Evolutionary conservation across 257 asterid genomes (phyloP).

Genomic region (Rhazya stricta): DNA sequence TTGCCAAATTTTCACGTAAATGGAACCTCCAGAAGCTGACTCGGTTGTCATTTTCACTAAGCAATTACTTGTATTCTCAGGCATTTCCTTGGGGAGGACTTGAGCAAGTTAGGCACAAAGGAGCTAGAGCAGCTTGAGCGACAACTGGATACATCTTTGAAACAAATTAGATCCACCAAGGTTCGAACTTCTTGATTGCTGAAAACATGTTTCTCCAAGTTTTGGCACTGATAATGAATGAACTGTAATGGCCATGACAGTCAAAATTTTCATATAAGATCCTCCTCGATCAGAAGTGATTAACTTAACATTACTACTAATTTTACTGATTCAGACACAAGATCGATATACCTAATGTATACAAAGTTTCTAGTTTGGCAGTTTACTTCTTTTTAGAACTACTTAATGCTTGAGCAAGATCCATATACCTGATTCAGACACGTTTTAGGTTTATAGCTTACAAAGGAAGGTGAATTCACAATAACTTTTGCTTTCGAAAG

Average conservation of each 20-base stretch:
- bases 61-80: constrained; percentile 14
- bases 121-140: constrained; percentile 62
- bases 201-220: background rate
- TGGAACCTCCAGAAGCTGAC: background rate
- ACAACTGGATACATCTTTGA: constrained; percentile 48
- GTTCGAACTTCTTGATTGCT: constrained; percentile 16
- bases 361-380: background rate
- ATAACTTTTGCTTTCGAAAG: background rate
- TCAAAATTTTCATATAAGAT: background rate
- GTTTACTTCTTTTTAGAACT: background rate
- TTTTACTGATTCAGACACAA: background rate
- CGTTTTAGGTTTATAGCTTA: background rate
- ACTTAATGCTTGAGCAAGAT: no score
- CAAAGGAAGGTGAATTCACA: background rate
- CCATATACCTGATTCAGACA: no score
- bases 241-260: background rate
- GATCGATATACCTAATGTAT: no score
- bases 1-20: no score
- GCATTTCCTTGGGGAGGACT: constrained; percentile 63
- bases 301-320: no score
- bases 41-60: background rate
- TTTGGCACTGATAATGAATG: background rate
- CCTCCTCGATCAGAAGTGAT: no score
- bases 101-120: constrained; percentile 38
- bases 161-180: constrained; percentile 48